These are phyloP conservation scores for Priceomyces melissophilus DNA, from an alignment of 805 yeast genomes.

Conservation along the genomic window DNA sequence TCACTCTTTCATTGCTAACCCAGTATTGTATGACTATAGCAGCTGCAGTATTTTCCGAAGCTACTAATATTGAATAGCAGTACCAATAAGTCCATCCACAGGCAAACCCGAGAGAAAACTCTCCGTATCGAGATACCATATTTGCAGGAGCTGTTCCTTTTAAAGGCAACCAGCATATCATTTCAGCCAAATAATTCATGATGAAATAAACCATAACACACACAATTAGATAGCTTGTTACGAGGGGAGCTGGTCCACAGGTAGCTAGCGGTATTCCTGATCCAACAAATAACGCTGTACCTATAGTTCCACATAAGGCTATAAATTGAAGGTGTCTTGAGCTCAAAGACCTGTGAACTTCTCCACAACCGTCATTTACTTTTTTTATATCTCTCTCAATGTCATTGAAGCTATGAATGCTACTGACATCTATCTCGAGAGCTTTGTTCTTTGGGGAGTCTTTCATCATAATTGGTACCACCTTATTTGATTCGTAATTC, in stretches of 20 bases:
- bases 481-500: too few relatives aligned
- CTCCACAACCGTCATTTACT: too few relatives aligned
- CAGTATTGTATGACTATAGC: slow-evolving; percentile 21
- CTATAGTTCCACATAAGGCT: slow-evolving; percentile 11
- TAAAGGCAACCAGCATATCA: slow-evolving; percentile 16
- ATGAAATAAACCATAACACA: slow-evolving; percentile 14
- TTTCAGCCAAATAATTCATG: slow-evolving; percentile 17
- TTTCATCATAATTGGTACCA: too few relatives aligned
- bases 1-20: slow-evolving; percentile 20
- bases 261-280: slow-evolving; percentile 20
- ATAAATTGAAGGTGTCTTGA: slow-evolving; percentile 12
- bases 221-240: slow-evolving; percentile 33
- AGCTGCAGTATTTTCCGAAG: slow-evolving; percentile 21
- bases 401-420: too few relatives aligned
- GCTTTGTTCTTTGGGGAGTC: too few relatives aligned
- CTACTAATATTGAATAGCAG: slow-evolving; percentile 17
- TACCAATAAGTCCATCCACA: slow-evolving; percentile 19
- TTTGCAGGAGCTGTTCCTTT: slow-evolving; percentile 16
- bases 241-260: slow-evolving; percentile 37
- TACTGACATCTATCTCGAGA: too few relatives aligned
- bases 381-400: too few relatives aligned
- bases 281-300: slow-evolving; percentile 24
- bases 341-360: not conserved
- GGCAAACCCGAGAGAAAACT: slow-evolving; percentile 16
- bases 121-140: slow-evolving; percentile 6